A percentile compares a stretch with the other conserved stretches of the same genome.
phyloP scores from a whole-genome alignment of 164 flowering plant genomes.

The Annona squamosa region DNA sequence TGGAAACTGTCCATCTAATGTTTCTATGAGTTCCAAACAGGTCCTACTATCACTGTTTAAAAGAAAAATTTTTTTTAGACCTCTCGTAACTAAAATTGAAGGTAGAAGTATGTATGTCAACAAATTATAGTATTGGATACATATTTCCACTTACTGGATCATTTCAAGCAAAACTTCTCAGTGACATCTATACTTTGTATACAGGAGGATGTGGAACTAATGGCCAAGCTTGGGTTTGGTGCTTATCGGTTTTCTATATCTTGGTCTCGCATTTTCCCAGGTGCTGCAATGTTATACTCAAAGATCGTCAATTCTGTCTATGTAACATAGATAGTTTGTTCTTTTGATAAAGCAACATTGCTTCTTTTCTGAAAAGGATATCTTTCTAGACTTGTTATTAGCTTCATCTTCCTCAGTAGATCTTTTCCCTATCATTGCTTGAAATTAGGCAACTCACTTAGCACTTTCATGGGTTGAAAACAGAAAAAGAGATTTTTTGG shows the following conservation, averaged over 20 bases:
- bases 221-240: slow-evolving; percentile 73
- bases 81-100: too few relatives aligned
- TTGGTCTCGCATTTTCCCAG: slow-evolving; percentile 91
- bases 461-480: not conserved
- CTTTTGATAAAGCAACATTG: not conserved
- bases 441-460: not conserved
- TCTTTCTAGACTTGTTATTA: not conserved
- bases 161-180: not conserved
- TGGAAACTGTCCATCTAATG: too few relatives aligned
- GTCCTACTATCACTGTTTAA: too few relatives aligned
- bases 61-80: too few relatives aligned
- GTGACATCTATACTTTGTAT: slow-evolving; percentile 1
- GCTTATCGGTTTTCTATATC: slow-evolving; percentile 92
- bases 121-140: not conserved
- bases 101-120: not conserved
- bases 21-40: too few relatives aligned
- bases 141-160: not conserved
- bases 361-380: not conserved
- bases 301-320: not conserved
- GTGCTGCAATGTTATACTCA: slow-evolving; percentile 25
- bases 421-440: not conserved
- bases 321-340: not conserved
- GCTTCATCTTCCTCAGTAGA: not conserved
- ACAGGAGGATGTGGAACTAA: slow-evolving; percentile 85
- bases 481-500: too few relatives aligned